phyloP scores from a whole-genome alignment of 1,284 basidiomycete species.

The Rhodotorula sp. region DNA sequence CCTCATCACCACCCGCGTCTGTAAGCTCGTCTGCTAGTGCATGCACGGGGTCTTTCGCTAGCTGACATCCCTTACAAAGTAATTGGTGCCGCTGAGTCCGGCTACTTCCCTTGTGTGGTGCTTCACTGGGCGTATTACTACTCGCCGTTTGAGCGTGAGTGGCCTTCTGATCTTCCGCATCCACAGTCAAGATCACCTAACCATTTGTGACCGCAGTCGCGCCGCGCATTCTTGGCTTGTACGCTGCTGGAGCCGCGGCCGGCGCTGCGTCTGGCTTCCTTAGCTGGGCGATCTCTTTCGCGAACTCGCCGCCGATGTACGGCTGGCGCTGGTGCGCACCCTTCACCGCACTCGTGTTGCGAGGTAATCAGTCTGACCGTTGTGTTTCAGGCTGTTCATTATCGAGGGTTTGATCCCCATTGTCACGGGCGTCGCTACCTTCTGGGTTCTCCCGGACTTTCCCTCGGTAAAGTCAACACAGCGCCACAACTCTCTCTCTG shows the following conservation, averaged over 20 bases:
- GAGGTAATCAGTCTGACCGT: background rate
- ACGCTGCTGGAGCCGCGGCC: background rate
- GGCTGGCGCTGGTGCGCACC: background rate
- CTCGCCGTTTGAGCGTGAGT: background rate
- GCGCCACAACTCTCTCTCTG: background rate
- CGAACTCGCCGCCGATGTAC: background rate
- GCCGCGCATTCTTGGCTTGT: background rate
- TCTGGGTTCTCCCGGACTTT: constrained; percentile 7
- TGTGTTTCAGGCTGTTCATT: background rate
- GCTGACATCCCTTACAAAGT: no score
- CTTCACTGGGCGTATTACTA: background rate
- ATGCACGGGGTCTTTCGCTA: background rate
- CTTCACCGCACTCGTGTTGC: no score
- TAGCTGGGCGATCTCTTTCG: constrained; percentile 1
- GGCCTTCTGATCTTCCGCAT: background rate
- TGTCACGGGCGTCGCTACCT: background rate
- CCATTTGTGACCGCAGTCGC: background rate
- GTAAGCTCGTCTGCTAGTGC: background rate
- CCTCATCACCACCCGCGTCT: background rate
- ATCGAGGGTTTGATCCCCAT: background rate
- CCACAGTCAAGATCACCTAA: background rate
- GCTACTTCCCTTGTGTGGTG: constrained; percentile 1
- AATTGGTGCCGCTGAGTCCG: background rate
- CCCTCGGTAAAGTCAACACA: background rate
- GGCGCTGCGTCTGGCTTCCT: constrained; percentile 2